Evolutionary conservation across 164 flowering plant genomes (phyloP), one percentile per base, ranked within the genome.

Genomic region (Dillenia suffruticosa): DNA sequence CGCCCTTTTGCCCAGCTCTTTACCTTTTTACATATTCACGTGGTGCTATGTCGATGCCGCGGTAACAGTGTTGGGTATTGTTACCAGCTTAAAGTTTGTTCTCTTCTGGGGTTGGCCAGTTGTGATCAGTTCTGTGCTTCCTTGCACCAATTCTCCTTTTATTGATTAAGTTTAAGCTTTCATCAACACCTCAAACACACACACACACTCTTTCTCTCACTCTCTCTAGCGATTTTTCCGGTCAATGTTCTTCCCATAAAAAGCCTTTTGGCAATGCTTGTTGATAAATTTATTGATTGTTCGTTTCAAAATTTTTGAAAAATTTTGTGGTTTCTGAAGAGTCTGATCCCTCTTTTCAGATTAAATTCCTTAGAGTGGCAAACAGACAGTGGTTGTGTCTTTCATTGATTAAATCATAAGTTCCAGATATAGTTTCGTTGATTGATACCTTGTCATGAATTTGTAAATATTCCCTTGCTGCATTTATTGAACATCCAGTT

Each of bases 101-200:
- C 71, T 73, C 75, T 73, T 85, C 45, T 80, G 84, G 40, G 59
- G 68, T 80, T 79, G 82, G 85, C 78, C 70, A 60, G 62, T 64
- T 70, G 71, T 71, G 68, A 63, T 52, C 77, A 59, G 68, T 45
- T 12, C 66, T 64, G 52, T 22, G 49, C 51, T 62, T 32, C 40
- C 49, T 76, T 67, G 64, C 77, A 70, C 7, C 40, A 75, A 57
- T 71, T 22, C 72, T 70, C 69, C 65, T 77, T 75, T 61, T 54
- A 51, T 66, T 72, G 64, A 67, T 52, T 71, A 73, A 61, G 52
- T 63, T 70, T 70, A 51, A 66, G 22, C 74, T 26, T 51, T 59
- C 58, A 32, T 32, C 40, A 32, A 32, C 40, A 32, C 6, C 6
- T 45, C 24, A 24, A 17, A 49, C 53, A 11, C 50, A n/a, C n/a